Base-by-base conservation (phyloP, 306 rosid species). In the Vachellia collinsii region DNA sequence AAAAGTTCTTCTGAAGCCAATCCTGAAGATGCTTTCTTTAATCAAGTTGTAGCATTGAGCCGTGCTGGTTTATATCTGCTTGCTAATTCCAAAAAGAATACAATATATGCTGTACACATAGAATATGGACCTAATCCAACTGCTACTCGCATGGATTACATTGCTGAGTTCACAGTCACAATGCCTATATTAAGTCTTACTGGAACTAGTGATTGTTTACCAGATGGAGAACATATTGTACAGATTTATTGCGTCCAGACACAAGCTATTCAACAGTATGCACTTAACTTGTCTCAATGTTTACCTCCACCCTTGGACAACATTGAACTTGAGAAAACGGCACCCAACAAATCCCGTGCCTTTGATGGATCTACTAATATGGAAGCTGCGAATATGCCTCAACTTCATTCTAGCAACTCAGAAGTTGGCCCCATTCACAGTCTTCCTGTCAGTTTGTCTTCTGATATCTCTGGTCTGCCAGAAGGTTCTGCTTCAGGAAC, bases 191-290 rank as follows among this genome's bases (percentile, higher is more conserved):
- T 91, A 74, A 89, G 93, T 81, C 90, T 91, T 81, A 89, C 88
- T 44, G 93, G 93, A 67, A 91, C 95, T 56, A 89, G 93, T 79
- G 91, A 89, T 74, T 76, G 80, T 77, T 86, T 86, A 84, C 89
- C 89, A 12, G 91, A 91, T 81, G 93, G 95, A 22, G 91, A 87
- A 29, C 91, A 86, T 81, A 83, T 81, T 63, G 91, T 91, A 12
- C 95, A 91, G 82, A 80, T 91, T 51, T 89, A 91, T 82, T 91
- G 95, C 39, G 89, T 91, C 75, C 95, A 91, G 86, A 91, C 95
- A 78, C 95, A 89, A 86, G 95, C 95, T 82, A 91, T 91, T 81
- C 95, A 91, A 81, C 95, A 91, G 66, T 91, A 91, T 81, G 95
- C 93, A 48, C 87, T 91, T 72, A 78, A 84, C 78, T 81, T 91